Evolutionary conservation across 2,329 filamentous ascomycete species (phyloP).

Genomic region (Chaetomiaceae sp.): DNA sequence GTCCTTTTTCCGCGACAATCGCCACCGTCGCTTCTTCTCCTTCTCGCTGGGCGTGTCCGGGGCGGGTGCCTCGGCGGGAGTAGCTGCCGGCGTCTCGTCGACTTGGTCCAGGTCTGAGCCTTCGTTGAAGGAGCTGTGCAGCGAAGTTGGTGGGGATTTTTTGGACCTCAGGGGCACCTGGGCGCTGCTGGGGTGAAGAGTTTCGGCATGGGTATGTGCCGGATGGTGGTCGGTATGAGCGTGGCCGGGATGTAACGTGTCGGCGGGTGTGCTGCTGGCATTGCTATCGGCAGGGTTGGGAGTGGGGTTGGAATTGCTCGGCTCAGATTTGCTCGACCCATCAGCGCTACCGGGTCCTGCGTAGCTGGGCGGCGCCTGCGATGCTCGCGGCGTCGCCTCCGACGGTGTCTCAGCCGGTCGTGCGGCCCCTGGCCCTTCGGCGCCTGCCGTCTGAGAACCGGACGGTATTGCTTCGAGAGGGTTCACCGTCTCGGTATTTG

Average conservation of each 20-base stretch:
- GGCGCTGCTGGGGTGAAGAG: constrained; percentile 41
- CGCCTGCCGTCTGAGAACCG: constrained; percentile 12
- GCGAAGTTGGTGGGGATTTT: constrained; percentile 70
- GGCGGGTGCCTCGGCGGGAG: constrained; percentile 8
- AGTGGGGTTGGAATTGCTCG: neutral
- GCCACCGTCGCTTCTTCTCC: constrained; percentile 67
- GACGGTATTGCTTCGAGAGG: constrained; percentile 39
- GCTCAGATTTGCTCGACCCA: neutral
- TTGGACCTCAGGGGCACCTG: constrained; percentile 56
- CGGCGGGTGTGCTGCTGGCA: neutral
- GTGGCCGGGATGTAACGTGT: constrained; percentile 38
- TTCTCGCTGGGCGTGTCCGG: constrained; percentile 39
- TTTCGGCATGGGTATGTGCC: constrained; percentile 20
- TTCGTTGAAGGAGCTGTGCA: constrained; percentile 74
- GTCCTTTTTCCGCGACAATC: constrained; percentile 65
- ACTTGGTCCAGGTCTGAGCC: constrained; percentile 73
- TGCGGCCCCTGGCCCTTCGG: constrained; percentile 11
- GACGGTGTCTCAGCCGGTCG: constrained; percentile 33
- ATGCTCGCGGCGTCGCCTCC: constrained; percentile 44
- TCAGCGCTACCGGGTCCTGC: neutral
- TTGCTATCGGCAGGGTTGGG: neutral
- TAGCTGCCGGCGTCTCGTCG: constrained; percentile 51
- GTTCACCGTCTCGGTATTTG: constrained; percentile 42
- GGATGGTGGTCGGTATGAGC: constrained; percentile 37
- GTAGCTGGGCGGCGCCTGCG: constrained; percentile 39